Evolutionary conservation across 2,329 filamentous ascomycete genomes (phyloP).

Genomic region (Botrytis aclada): DNA sequence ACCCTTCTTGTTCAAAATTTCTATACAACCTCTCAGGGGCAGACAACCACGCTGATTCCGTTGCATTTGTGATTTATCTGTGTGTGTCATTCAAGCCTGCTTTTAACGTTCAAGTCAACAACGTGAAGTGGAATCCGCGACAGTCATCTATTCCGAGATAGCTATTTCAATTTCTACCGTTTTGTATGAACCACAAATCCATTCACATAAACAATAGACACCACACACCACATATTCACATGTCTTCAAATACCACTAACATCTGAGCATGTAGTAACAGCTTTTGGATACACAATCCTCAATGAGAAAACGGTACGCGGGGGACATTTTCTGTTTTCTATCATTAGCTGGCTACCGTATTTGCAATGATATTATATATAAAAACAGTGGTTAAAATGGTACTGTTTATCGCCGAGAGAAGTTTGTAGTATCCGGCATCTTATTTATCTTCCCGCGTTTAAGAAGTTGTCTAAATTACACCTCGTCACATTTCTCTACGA

Average conservation of each 20-base stretch:
- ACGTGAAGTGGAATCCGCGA: neutral
- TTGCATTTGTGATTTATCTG: neutral
- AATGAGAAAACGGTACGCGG: neutral
- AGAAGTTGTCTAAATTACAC: neutral
- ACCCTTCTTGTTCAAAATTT: neutral
- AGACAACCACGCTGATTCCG: neutral
- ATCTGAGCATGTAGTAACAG: neutral
- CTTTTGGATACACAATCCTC: neutral
- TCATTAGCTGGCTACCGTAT: too few relatives aligned
- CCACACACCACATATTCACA: neutral
- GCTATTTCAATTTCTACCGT: neutral
- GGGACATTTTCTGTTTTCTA: neutral
- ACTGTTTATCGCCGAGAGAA: neutral
- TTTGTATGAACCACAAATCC: neutral
- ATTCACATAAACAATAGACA: neutral
- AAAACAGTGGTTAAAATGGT: neutral
- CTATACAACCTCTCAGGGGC: neutral
- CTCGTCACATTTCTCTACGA: neutral
- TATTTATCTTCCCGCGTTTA: neutral
- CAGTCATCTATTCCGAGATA: neutral
- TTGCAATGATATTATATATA: neutral
- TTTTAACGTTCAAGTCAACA: neutral
- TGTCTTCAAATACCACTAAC: neutral
- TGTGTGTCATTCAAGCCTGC: neutral
- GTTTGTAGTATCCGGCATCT: neutral